Evolutionary conservation across 139 green algal species (phyloP), one percentile per base, ranked within the genome.

Genomic region (Coelastrella sp.): DNA sequence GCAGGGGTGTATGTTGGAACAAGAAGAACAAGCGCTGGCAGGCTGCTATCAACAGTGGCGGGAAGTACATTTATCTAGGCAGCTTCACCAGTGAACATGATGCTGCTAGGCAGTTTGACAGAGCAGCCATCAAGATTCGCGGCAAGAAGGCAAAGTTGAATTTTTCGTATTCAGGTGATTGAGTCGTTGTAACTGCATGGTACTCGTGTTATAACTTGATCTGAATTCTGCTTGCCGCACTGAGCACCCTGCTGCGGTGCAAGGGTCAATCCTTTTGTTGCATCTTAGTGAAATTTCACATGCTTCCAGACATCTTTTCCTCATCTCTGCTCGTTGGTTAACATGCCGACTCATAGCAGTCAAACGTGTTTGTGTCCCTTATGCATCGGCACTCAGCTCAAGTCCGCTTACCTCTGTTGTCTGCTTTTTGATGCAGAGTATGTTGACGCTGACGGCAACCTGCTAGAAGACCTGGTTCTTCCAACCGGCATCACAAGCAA

Each of bases 1-100:
- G 38, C 78, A 84, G 89, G n/a, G 90, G 90, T 27, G 90, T 93
- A 0, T 94, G 91, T 75, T 93, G 89, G 91, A 92, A 93, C 79
- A 93, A 91, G 73, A 94, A 94, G 84, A 94, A 94, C 85, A 92
- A 90, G 83, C 87, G 89, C 19, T 94, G 91, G 91, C 91, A 94
- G 48, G 89, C 91, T 0, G 91, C 91, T 35, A 94, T 94, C 79
- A 94, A 94, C 72, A 88, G 73, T 32, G 72, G 69, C 37, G 91
- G 91, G 74, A 92, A 92, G 60, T 94, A 94, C 78, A 78, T 94
- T 15, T 94, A 94, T 81, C 87, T 94, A 4, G 91, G 91, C 27
- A 89, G 77, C 23, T 94, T 91, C 57, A 81, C 84, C 45, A 88
- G 73, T 17, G 85, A 94, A 62, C 80, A 81, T 5, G 89, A 92